Conservation (phyloP, 2,329 filamentous ascomycete genomes). For the Coniochaeta pulveracea region DNA sequence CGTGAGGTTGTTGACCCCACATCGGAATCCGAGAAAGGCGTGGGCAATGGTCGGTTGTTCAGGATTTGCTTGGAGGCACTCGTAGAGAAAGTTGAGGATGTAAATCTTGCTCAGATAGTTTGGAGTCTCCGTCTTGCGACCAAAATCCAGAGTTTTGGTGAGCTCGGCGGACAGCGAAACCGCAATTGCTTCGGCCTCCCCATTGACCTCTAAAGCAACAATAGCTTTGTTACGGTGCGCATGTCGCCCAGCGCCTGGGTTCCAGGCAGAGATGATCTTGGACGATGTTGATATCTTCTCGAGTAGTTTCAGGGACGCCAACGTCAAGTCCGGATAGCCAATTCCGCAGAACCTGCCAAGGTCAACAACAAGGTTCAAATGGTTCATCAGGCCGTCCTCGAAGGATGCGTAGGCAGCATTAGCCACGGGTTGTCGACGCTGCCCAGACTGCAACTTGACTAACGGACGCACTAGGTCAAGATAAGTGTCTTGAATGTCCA, state of each 20-base stretch:
- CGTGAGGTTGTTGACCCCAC: slow-evolving; percentile 57
- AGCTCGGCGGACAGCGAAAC: slow-evolving; percentile 61
- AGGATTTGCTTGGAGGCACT: slow-evolving; percentile 64
- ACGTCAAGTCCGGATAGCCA: slow-evolving; percentile 67
- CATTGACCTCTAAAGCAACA: slow-evolving; percentile 73
- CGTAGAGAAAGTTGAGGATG: slow-evolving; percentile 76
- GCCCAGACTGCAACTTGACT: slow-evolving; percentile 53
- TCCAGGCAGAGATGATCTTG: slow-evolving; percentile 63
- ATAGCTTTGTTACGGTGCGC: slow-evolving; percentile 73
- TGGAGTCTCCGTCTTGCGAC: slow-evolving; percentile 55
- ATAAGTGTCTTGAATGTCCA: slow-evolving; percentile 86
- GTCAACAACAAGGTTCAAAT: slow-evolving; percentile 68
- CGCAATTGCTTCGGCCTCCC: slow-evolving; percentile 70
- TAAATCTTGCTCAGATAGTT: slow-evolving; percentile 74
- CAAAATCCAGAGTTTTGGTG: slow-evolving; percentile 58
- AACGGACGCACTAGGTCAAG: slow-evolving; percentile 76
- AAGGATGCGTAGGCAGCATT: slow-evolving; percentile 77
- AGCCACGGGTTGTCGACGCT: slow-evolving; percentile 50
- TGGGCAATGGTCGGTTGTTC: slow-evolving; percentile 82
- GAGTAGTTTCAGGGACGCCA: slow-evolving; percentile 70
- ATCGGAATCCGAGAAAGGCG: slow-evolving; percentile 77
- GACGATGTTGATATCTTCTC: slow-evolving; percentile 78
- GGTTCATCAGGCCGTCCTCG: slow-evolving; percentile 79
- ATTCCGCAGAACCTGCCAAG: slow-evolving; percentile 80
- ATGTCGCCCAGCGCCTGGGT: slow-evolving; percentile 47